These are phyloP conservation scores for Stereum hirsutum DNA, from an alignment of 1,284 basidiomycete species.

Conservation along the genomic window DNA sequence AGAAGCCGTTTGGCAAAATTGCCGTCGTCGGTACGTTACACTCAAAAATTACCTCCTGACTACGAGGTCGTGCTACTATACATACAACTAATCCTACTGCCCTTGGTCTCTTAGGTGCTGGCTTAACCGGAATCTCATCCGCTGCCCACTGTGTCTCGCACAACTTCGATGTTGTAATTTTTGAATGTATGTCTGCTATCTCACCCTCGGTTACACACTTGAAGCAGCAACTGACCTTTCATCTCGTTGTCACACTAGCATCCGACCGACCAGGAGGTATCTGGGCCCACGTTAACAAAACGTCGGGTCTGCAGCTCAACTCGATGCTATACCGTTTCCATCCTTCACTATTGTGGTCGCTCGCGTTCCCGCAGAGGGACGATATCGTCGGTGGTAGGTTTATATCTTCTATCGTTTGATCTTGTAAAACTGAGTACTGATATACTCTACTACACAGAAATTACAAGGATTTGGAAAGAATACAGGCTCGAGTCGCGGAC, in stretches of 20 bases:
- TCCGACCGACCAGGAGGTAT: slow-evolving; percentile 38
- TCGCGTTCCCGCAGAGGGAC: slow-evolving; percentile 42
- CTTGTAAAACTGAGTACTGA: neutral
- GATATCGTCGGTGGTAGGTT: slow-evolving; percentile 42
- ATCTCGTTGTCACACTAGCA: slow-evolving; percentile 5
- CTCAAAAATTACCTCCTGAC: too few species aligned
- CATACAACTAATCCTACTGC: neutral
- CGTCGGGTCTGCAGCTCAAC: slow-evolving; percentile 54
- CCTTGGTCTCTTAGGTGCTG: slow-evolving; percentile 11
- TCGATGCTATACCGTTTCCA: slow-evolving; percentile 40
- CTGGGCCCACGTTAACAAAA: slow-evolving; percentile 53
- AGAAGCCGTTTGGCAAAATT: slow-evolving; percentile 30
- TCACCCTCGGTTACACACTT: slow-evolving; percentile 2
- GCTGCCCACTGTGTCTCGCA: slow-evolving; percentile 44
- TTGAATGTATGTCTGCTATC: slow-evolving; percentile 24
- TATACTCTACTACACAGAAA: slow-evolving; percentile 25
- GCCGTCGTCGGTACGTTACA: slow-evolving; percentile 37
- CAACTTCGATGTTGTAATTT: slow-evolving; percentile 46
- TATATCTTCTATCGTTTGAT: neutral
- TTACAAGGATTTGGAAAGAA: slow-evolving; percentile 41
- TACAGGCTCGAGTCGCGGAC: slow-evolving; percentile 44
- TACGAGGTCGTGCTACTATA: neutral
- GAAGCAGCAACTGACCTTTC: neutral
- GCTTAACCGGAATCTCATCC: slow-evolving; percentile 40
- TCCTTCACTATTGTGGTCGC: slow-evolving; percentile 31